Conservation (phyloP, 352 stramenopile genomes). For the Globisporangium recalcitrans region DNA sequence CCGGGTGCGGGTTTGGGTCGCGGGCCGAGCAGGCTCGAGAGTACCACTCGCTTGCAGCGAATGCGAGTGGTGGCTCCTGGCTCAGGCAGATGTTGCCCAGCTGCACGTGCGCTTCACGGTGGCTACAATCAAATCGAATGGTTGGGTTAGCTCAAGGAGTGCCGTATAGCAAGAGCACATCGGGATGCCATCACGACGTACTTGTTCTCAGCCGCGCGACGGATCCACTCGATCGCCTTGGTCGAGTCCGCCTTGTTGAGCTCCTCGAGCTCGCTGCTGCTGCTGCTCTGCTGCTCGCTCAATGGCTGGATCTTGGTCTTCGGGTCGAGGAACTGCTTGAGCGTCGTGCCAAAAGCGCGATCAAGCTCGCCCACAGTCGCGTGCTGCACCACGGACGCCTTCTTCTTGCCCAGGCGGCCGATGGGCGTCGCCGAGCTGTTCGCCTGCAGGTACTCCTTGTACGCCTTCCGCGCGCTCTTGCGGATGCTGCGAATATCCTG, state of each 20-base stretch:
- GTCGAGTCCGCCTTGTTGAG: constrained; percentile 43
- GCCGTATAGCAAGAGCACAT: neutral
- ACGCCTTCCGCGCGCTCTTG: constrained; percentile 66
- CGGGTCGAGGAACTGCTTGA: constrained; percentile 65
- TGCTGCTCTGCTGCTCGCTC: constrained; percentile 20
- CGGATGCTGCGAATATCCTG: constrained; percentile 72
- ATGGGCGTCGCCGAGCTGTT: constrained; percentile 23
- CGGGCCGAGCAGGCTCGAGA: constrained; percentile 42
- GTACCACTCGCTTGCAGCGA: constrained; percentile 73
- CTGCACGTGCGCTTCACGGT: constrained; percentile 76
- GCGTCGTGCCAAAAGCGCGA: constrained; percentile 63
- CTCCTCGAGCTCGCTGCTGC: constrained; percentile 17
- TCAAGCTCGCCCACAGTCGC: constrained; percentile 55
- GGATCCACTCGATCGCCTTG: constrained; percentile 76
- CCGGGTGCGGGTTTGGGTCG: constrained; percentile 54
- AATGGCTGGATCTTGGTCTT: constrained; percentile 47
- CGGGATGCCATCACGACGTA: constrained; percentile 5
- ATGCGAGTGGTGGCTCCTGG: constrained; percentile 69
- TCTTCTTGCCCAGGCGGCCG: constrained; percentile 23
- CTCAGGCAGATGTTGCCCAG: constrained; percentile 77
- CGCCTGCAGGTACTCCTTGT: constrained; percentile 66
- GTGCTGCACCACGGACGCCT: constrained; percentile 17
- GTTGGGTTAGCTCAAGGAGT: neutral
- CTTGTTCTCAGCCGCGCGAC: constrained; percentile 65
- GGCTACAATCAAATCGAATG: constrained; percentile 15